A percentile compares a stretch with the other conserved stretches of the same genome.
phyloP scores from a whole-genome alignment of 768 basidiomycete genomes.

The Mycena kentingensis region DNA sequence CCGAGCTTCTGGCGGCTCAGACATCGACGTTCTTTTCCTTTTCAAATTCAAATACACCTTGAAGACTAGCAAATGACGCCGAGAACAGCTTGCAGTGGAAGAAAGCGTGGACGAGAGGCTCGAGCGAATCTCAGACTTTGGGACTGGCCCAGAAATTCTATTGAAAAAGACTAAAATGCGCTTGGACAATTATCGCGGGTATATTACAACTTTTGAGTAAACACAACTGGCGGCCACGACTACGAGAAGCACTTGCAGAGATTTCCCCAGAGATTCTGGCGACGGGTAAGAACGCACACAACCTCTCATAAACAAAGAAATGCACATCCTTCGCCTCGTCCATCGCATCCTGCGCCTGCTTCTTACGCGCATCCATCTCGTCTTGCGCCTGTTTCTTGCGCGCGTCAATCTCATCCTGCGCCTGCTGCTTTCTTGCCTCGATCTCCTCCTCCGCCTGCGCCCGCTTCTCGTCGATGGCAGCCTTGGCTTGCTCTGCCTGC shows the following conservation, averaged over 20 bases:
- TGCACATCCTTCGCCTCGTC: conserved; percentile 12
- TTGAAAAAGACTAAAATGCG: too few relatives aligned
- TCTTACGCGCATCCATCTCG: conserved; percentile 12
- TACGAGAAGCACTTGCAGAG: neutral
- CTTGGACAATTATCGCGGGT: too few relatives aligned
- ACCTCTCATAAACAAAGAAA: neutral
- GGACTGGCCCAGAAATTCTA: too few relatives aligned
- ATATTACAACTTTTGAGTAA: too few relatives aligned
- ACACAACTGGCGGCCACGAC: too few relatives aligned
- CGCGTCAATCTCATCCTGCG: conserved; percentile 3
- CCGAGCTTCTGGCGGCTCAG: too few relatives aligned
- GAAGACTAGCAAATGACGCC: too few relatives aligned
- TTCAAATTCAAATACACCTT: too few relatives aligned
- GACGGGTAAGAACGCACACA: neutral
- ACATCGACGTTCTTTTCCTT: too few relatives aligned
- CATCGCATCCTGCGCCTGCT: conserved; percentile 6
- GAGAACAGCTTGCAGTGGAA: too few relatives aligned
- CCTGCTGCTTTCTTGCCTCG: conserved; percentile 6
- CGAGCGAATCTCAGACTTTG: too few relatives aligned
- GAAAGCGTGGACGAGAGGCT: too few relatives aligned
- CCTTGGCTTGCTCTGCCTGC: conserved; percentile 31
- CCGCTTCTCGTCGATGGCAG: conserved; percentile 3
- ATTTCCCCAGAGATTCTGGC: neutral
- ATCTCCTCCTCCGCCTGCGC: conserved; percentile 9
- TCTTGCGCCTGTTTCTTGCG: conserved; percentile 14